Conservation (phyloP, 176 grass and related monocot species). For the Oryza meyeriana region DNA sequence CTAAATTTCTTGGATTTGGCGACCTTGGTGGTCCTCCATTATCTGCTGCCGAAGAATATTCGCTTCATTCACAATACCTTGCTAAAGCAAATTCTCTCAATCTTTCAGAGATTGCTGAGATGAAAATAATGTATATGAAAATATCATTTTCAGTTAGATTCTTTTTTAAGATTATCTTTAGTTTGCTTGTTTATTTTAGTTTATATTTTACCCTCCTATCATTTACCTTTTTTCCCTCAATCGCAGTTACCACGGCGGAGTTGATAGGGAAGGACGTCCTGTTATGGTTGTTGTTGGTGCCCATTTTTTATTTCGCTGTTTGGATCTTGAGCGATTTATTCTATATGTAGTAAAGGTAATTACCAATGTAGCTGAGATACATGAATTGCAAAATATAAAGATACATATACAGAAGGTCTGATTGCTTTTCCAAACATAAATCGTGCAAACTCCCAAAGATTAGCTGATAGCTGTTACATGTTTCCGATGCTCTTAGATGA, state of each 20-base stretch:
- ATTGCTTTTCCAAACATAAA: not conserved
- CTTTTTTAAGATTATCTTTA: not conserved
- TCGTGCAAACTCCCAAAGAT: not conserved
- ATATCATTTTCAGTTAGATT: not conserved
- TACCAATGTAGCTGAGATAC: not conserved
- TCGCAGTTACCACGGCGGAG: constrained; percentile 80
- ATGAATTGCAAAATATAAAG: not conserved
- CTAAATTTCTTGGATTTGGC: constrained; percentile 83
- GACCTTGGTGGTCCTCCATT: constrained; percentile 81
- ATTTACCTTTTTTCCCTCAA: not conserved
- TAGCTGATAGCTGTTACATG: not conserved
- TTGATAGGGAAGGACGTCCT: constrained; percentile 80
- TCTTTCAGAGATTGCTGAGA: constrained; percentile 95
- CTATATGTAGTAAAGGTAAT: constrained; percentile 88
- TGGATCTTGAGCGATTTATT: constrained; percentile 90
- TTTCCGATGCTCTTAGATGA: not conserved
- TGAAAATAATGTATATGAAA: constrained; percentile 90
- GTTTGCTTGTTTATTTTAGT: not conserved
- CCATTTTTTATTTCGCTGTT: constrained; percentile 95
- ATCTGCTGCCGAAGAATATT: constrained; percentile 93
- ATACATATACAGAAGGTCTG: not conserved
- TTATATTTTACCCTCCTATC: not conserved
- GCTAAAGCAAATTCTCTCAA: constrained; percentile 95
- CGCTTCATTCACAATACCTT: constrained; percentile 95
- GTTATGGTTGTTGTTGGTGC: constrained; percentile 95